phyloP scores from a whole-genome alignment of 2,329 filamentous ascomycete species.

The Colletotrichum musae region DNA sequence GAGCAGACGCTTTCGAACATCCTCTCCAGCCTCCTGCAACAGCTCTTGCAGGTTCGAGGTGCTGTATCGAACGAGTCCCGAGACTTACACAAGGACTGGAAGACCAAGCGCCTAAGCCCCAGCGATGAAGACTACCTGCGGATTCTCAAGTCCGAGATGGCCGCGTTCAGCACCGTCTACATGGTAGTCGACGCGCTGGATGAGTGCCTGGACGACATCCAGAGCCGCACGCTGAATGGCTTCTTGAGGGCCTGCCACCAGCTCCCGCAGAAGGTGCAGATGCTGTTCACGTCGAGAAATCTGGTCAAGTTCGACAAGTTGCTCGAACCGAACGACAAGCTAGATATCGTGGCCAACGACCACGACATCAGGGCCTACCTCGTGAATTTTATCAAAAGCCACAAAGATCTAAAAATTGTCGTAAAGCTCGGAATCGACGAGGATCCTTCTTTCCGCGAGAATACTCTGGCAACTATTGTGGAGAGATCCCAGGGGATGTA shows the following conservation, averaged over 20 bases:
- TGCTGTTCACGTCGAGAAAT: conserved; percentile 18
- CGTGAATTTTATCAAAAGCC: conserved; percentile 2
- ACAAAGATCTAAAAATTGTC: background rate
- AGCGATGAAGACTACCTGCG: conserved; percentile 15
- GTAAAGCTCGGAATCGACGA: background rate
- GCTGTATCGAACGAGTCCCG: background rate
- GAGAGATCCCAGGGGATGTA: conserved; percentile 27
- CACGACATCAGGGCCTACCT: conserved; percentile 20
- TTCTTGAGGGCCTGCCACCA: conserved; percentile 5
- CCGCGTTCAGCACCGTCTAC: background rate
- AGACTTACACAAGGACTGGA: conserved; percentile 9
- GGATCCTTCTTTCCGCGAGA: background rate
- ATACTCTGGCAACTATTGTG: background rate
- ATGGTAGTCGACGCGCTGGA: conserved; percentile 26
- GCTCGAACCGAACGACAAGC: background rate
- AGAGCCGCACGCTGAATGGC: background rate
- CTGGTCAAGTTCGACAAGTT: background rate
- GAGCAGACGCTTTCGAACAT: background rate
- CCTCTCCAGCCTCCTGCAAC: background rate
- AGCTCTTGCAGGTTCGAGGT: background rate
- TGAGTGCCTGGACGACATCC: conserved; percentile 16
- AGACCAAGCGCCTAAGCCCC: background rate
- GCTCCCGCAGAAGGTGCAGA: conserved; percentile 7
- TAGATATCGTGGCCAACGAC: background rate
- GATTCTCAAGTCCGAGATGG: conserved; percentile 11